phyloP scores from a whole-genome alignment of 139 green algal genomes.

The Chlorella sp. region DNA sequence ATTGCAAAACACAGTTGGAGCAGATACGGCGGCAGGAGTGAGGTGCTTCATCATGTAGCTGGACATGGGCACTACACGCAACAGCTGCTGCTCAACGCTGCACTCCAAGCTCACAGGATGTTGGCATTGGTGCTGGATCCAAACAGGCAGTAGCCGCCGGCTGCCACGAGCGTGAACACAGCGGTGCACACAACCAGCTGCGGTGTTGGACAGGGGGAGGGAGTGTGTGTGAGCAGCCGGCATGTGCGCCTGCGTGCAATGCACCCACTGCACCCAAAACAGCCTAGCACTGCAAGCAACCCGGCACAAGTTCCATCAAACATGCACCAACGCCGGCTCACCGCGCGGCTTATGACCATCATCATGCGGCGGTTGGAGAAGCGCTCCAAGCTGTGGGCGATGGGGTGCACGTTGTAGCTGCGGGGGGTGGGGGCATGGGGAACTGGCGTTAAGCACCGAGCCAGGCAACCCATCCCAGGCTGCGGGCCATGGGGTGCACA shows the following conservation, averaged over 20 bases:
- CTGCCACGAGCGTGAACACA: conserved; percentile 47
- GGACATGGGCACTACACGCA: too few species aligned
- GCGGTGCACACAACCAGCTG: conserved; percentile 42
- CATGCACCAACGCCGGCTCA: not conserved
- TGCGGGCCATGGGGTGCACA: conserved; percentile 45
- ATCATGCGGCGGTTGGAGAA: conserved; percentile 48
- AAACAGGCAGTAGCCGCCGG: conserved; percentile 39
- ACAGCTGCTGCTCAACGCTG: too few species aligned
- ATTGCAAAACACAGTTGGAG: too few species aligned
- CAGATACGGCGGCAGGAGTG: too few species aligned
- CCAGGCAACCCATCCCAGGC: too few species aligned
- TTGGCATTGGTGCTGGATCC: conserved; percentile 31
- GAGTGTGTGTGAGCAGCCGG: too few species aligned
- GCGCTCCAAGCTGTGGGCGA: conserved; percentile 39
- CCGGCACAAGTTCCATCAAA: not conserved
- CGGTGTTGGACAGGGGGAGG: too few species aligned
- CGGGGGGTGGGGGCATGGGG: not conserved
- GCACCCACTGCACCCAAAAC: too few species aligned
- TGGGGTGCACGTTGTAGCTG: conserved; percentile 54
- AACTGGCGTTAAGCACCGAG: too few species aligned
- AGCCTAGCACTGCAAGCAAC: not conserved
- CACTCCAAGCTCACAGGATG: conserved; percentile 28
- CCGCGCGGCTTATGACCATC: conserved; percentile 44
- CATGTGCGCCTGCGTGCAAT: too few species aligned
- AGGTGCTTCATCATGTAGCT: too few species aligned